Conservation (phyloP, 768 basidiomycete species). For the Boletus bicolor region DNA sequence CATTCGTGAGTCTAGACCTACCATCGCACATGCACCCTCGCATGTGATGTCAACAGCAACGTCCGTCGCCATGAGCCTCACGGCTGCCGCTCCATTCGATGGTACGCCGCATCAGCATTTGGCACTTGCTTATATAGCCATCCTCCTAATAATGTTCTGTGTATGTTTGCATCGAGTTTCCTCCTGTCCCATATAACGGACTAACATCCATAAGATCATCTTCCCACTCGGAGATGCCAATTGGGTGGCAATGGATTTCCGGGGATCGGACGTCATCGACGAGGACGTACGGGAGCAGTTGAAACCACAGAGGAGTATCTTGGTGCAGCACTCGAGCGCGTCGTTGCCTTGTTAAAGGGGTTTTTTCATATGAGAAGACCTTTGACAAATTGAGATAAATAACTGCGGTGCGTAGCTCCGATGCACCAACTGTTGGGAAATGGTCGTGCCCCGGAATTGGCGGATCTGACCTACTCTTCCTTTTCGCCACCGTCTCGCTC, state of each 20-base stretch:
- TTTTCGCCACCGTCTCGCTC: slow-evolving; percentile 6
- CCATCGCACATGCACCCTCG: not conserved
- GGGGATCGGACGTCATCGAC: slow-evolving; percentile 56
- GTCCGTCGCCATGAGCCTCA: slow-evolving; percentile 61
- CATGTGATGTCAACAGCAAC: slow-evolving; percentile 43
- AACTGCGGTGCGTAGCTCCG: not conserved
- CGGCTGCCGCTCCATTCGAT: slow-evolving; percentile 59
- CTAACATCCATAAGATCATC: slow-evolving; percentile 43
- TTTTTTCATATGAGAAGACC: not conserved
- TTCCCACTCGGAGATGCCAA: slow-evolving; percentile 61
- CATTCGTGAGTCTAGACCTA: slow-evolving; percentile 47
- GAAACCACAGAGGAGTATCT: slow-evolving; percentile 33
- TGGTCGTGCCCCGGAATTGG: no score
- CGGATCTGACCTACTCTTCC: not conserved
- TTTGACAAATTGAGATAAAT: not conserved
- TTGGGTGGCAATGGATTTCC: slow-evolving; percentile 58
- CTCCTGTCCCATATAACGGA: not conserved
- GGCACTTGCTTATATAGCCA: slow-evolving; percentile 66
- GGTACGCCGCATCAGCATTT: slow-evolving; percentile 53
- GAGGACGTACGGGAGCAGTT: slow-evolving; percentile 52
- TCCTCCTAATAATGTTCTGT: slow-evolving; percentile 57
- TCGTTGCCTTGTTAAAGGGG: not conserved
- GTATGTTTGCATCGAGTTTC: slow-evolving; percentile 33
- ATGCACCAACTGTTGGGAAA: not conserved
- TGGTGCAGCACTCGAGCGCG: slow-evolving; percentile 11